Base-by-base conservation (phyloP, 75 land plant genomes). In the Sequoia sempervirens region DNA sequence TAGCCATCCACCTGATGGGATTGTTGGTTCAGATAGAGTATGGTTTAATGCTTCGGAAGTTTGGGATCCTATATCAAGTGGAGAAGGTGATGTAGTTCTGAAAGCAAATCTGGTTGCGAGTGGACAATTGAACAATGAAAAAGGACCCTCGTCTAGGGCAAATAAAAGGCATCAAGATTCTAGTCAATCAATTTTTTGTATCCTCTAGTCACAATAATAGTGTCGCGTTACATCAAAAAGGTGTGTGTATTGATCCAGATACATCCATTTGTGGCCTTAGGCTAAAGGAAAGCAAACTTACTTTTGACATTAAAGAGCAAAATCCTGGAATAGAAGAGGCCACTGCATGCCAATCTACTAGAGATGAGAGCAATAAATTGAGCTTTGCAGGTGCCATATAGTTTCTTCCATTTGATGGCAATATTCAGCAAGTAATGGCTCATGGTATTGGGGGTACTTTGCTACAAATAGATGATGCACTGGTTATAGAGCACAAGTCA, bases 41-140 rank as follows among this genome's bases (percentile, higher is more conserved):
- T 84, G 52, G 84, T 88, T 90, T 83, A 84, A 72, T 72, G 94
- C 90, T 23, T 92, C 85, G 81, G 80, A 79, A 56, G 83, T 82
- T 64, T 97, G 99, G 99, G 99, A 97, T 91, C 94, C 99, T 23
- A 92, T 97, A n/a, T 94, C 95, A 80, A 92, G 91, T 86, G 98
- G 94, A 23, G 87, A 92, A 38, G 95, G 92, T 75, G 93, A 92
- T 83, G 80, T 92, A 80, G 73, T 73, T 23, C 81, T 92, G 38
- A 92, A 89, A 66, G 17, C 1, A 61, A 56, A 38, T 15, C 47
- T 73, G 5, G 83, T 41, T 80, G 56, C 36, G 17, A 69, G n/a
- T n/a, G 66, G 26, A 17, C 56, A 41, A 17, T 37, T 64, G 28
- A 38, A 53, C 12, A 28, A 40, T 26, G 54, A 85, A 47, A 85